Conservation (phyloP, 768 basidiomycete species). For the Suillus fuscotomentosus region DNA sequence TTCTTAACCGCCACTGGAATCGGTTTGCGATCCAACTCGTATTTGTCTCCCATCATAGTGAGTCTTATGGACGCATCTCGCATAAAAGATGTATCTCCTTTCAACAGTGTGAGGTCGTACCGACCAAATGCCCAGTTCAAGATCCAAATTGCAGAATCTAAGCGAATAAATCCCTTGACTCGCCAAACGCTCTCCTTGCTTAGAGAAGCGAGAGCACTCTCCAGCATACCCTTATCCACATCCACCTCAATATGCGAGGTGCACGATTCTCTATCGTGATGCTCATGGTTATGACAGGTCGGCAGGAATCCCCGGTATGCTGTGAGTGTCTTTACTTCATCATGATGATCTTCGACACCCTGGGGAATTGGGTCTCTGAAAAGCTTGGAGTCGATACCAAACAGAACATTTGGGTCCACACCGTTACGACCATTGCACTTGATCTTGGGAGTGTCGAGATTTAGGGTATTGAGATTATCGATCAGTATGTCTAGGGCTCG, state of each 20-base stretch:
- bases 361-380: slow-evolving; percentile 38
- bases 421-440: slow-evolving; percentile 60
- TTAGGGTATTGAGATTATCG: slow-evolving; percentile 86
- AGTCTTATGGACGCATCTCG: slow-evolving; percentile 47
- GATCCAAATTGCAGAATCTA: slow-evolving; percentile 47
- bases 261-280: slow-evolving; percentile 12
- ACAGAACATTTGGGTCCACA: slow-evolving; percentile 76
- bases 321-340: slow-evolving; percentile 84
- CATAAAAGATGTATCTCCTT: slow-evolving; percentile 16
- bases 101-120: slow-evolving; percentile 57
- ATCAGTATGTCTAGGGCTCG: slow-evolving; percentile 77
- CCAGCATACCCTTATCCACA: slow-evolving; percentile 39
- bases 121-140: slow-evolving; percentile 96
- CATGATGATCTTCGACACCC: slow-evolving; percentile 47
- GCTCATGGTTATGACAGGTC: slow-evolving; percentile 16
- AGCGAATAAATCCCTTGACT: slow-evolving; percentile 82
- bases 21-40: slow-evolving; percentile 57
- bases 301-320: slow-evolving; percentile 44
- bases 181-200: slow-evolving; percentile 74
- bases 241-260: slow-evolving; percentile 11
- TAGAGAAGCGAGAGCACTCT: slow-evolving; percentile 46
- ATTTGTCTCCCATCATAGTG: slow-evolving; percentile 92
- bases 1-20: slow-evolving; percentile 38
- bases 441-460: slow-evolving; percentile 87
- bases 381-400: slow-evolving; percentile 87